Evolutionary conservation across 2,329 filamentous ascomycete genomes (phyloP).

Genomic region (Sclerotinia sclerotiorum): DNA sequence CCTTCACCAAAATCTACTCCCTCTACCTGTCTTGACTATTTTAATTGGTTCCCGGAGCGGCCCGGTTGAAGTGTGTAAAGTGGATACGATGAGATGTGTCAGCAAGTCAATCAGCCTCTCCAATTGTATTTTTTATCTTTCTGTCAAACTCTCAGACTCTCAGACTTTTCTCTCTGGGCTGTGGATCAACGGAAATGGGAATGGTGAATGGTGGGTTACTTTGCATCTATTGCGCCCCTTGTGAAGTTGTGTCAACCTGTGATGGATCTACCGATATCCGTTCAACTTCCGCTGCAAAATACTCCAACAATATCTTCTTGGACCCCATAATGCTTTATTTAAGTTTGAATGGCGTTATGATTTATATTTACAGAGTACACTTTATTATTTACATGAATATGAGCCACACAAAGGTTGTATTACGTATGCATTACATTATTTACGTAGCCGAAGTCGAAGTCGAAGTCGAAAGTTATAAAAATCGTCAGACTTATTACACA

Average conservation of each 20-base stretch:
- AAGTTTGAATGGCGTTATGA: background rate
- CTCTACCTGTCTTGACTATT: no score
- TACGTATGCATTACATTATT: background rate
- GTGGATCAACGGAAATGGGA: no score
- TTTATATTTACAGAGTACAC: background rate
- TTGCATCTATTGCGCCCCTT: background rate
- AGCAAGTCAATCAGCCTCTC: background rate
- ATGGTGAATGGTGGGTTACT: no score
- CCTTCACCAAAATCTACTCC: background rate
- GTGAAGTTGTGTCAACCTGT: background rate
- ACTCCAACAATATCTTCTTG: constrained; percentile 1
- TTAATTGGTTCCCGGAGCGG: constrained; percentile 3
- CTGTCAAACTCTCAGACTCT: no score
- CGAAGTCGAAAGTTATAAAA: background rate
- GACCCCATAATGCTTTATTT: background rate
- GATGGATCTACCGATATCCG: background rate
- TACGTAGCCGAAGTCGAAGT: background rate
- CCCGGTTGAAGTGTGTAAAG: background rate
- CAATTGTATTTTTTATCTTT: background rate
- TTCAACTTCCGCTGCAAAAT: background rate
- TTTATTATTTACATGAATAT: background rate
- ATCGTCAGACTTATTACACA: no score
- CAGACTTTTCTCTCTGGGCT: background rate
- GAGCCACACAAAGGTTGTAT: background rate
- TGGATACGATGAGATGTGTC: background rate